Evolutionary conservation across 306 rosid species (phyloP).

Genomic region (Cicer yamashitae): DNA sequence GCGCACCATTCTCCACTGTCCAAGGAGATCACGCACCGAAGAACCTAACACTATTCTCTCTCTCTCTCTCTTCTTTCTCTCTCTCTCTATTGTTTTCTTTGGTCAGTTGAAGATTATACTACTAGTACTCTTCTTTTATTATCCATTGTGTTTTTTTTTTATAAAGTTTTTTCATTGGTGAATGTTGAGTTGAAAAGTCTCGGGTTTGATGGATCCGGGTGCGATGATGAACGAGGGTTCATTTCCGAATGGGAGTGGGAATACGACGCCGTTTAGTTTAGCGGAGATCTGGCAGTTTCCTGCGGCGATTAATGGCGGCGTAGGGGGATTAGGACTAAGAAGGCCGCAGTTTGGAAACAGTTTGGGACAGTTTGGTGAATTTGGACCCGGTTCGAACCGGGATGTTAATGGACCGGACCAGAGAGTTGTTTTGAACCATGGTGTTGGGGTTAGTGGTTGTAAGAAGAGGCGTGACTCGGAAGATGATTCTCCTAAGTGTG

Average conservation of each 20-base stretch:
- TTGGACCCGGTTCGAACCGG: slow-evolving; percentile 48
- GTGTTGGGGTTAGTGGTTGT: slow-evolving; percentile 24
- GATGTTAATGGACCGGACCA: slow-evolving; percentile 48
- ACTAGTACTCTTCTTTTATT: not conserved
- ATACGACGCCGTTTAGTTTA: slow-evolving; percentile 64
- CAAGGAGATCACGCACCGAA: slow-evolving; percentile 57
- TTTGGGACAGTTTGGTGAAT: slow-evolving; percentile 63
- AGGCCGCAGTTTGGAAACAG: slow-evolving; percentile 58
- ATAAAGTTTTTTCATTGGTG: not conserved
- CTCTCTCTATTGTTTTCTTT: not conserved
- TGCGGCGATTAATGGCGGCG: slow-evolving; percentile 50
- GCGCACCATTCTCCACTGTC: slow-evolving; percentile 74
- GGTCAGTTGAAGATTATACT: not conserved
- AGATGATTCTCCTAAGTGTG: slow-evolving; percentile 62
- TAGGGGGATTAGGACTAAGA: slow-evolving; percentile 63
- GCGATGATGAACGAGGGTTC: slow-evolving; percentile 62
- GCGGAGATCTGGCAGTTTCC: slow-evolving; percentile 89
- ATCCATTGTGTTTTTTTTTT: not conserved
- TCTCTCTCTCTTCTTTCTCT: slow-evolving; percentile 9
- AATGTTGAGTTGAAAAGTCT: not conserved
- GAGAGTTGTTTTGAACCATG: slow-evolving; percentile 25
- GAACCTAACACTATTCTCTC: slow-evolving; percentile 10
- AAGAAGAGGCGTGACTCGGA: slow-evolving; percentile 72
- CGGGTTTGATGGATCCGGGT: slow-evolving; percentile 64
- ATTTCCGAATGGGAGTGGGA: slow-evolving; percentile 55